Base-by-base conservation (phyloP, 345 rosid species). In the Sonneratia alba region DNA sequence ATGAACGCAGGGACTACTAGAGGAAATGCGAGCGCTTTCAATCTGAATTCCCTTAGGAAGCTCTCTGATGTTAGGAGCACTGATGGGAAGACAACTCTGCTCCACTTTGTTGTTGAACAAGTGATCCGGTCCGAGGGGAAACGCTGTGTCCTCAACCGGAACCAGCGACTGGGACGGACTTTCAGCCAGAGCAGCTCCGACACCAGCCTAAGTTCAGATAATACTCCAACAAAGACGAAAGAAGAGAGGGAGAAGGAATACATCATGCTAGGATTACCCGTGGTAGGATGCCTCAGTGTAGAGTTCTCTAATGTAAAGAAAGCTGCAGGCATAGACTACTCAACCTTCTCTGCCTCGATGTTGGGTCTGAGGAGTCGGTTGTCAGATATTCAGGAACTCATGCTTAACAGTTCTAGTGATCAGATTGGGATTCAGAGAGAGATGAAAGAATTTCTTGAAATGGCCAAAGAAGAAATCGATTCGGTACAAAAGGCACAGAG, bases 1-100 rank as follows among this genome's bases (percentile, higher is more conserved):
- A 95, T 95, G 99, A 95, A 91, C 74, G 93, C 91, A 0, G 97
- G 99, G 61, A 95, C 97, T 24, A 76, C 91, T 14, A 73, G 99
- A 79, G 99, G 97, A 32, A 83, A 92, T 74, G 99, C 99, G 2
- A 90, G 84, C 47, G 99, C 97, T 22, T 95, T 91, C 78, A 82
- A 89, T 37, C 89, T 91, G 22, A 85, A 79, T 45, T 80, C 97
- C 19, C 87, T 95, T 16, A 78, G 82, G 70, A 95, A 95, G 74
- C 91, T 92, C 32, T 85, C 97, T 0, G 97, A 95, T 42, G 97
- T 95, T 40, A 95, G 87, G 65, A 88, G 97, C 81, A 73, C 84
- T 0, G 97, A 89, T 68, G 96, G 93, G 16, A 92, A 90, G 70
- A 89, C 92, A 7, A 87, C 93, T 32, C 53, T 92, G 73, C 97